Base-by-base conservation (phyloP, 345 rosid genomes). In the Eucalyptus polybractea region DNA sequence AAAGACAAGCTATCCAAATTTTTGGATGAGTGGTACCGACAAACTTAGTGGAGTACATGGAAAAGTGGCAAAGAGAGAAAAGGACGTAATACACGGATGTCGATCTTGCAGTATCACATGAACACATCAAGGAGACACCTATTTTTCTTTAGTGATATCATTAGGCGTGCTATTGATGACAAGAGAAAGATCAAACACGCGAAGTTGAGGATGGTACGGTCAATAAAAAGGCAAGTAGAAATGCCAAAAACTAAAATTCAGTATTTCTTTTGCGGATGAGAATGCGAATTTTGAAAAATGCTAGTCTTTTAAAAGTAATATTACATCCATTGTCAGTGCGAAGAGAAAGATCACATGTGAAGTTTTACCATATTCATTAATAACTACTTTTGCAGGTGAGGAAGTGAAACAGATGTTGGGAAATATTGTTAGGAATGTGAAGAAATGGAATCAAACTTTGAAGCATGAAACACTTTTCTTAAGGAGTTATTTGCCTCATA, bases 121-220 rank as follows among this genome's bases (percentile, higher is more conserved):
- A 29, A 29, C 19, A 7, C 37, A 7, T 65, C n/a, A 29, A 13
- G 15, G n/a, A 29, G 9, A 14, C 10, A 13, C 37, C 4, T 13
- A 65, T 1, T 65, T 62, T 65, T 65, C 9, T 65, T 7, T 65
- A 29, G 72, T 14, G 9, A 65, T 29, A 65, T 65, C 37, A 29
- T 65, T 29, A n/a, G 33, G 37, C 7, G 37, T 17, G n/a, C 15
- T 27, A 0, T 27, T 0, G 10, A 8, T 65, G 37, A 17, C 6
- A n/a, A 65, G 3, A n/a, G 17, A 65, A 65, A 65, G 3, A 65
- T 65, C 72, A 29, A 19, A 19, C 15, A 65, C 2, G 10, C 3
- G 10, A 65, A n/a, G 72, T 29, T 15, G 19, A 65, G 37, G 5
- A 65, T 65, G 8, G 19, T 4, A 65, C 4, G 3, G 8, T 16